Evolutionary conservation across 2,329 filamentous ascomycete genomes (phyloP).

Genomic region (Clarireedia hainanense): DNA sequence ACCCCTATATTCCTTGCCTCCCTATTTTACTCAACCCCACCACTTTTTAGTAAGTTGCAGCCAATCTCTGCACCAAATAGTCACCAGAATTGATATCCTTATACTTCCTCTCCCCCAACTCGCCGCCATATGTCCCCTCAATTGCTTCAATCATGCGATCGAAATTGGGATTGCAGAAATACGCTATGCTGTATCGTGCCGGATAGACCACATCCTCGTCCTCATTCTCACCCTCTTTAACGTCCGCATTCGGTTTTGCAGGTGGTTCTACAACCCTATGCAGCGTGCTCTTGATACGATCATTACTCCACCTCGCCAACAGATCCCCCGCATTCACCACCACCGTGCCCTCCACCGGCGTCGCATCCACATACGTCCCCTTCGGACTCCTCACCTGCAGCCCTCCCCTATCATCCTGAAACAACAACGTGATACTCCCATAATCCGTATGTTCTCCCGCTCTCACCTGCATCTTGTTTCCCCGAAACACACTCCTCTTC

Average conservation of each 20-base stretch:
- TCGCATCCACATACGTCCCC: conserved; percentile 74
- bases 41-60: conserved; percentile 55
- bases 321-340: conserved; percentile 88
- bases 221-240: background rate
- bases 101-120: conserved; percentile 68
- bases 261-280: conserved; percentile 88
- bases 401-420: conserved; percentile 45
- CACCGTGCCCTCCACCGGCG: conserved; percentile 71
- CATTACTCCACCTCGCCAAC: conserved; percentile 82
- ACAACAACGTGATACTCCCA: conserved; percentile 43
- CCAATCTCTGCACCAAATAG: conserved; percentile 71
- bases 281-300: conserved; percentile 81
- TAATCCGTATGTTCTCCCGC: conserved; percentile 48
- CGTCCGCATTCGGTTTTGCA: conserved; percentile 20
- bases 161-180: conserved; percentile 66
- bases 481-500: conserved; percentile 38
- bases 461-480: conserved; percentile 41
- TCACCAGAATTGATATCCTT: conserved; percentile 68
- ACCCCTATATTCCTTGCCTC: no score
- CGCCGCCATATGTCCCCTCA: conserved; percentile 50
- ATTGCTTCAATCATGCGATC: conserved; percentile 56
- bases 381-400: conserved; percentile 57
- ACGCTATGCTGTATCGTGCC: conserved; percentile 79
- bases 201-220: conserved; percentile 49
- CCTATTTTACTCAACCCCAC: background rate